Conservation (phyloP, 2,329 filamentous ascomycete genomes). For the Thermochaetoides dissita region DNA sequence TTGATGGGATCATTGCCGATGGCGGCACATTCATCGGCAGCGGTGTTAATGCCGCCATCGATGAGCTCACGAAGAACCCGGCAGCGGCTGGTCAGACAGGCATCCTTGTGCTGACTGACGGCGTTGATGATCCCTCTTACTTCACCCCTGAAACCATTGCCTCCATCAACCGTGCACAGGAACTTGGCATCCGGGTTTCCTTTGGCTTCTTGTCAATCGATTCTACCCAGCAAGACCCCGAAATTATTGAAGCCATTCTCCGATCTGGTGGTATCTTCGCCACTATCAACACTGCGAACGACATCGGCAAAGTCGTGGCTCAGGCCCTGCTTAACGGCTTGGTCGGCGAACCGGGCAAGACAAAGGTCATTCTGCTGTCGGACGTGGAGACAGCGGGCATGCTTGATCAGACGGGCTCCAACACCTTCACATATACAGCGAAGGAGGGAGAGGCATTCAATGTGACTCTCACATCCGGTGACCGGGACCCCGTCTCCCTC, state of each 20-base stretch:
- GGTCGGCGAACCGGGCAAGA: not conserved
- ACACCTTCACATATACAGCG: not conserved
- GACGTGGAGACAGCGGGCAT: not conserved
- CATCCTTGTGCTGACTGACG: conserved; percentile 1
- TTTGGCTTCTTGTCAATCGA: conserved; percentile 1
- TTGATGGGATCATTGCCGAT: not conserved
- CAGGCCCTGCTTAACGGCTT: conserved; percentile 1
- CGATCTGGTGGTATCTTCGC: conserved; percentile 1
- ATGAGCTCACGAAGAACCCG: not conserved
- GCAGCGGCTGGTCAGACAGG: not conserved
- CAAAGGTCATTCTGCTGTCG: not conserved
- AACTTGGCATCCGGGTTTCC: not conserved
- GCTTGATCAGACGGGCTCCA: not conserved
- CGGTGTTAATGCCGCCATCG: not conserved
- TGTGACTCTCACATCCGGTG: not conserved
- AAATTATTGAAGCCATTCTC: conserved; percentile 1
- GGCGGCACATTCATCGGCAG: conserved; percentile 1
- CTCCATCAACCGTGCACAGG: not conserved
- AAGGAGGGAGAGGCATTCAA: not conserved
- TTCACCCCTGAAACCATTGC: not conserved
- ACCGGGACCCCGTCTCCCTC: not conserved
- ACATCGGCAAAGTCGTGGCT: not conserved
- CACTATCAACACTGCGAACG: not conserved
- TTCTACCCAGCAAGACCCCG: not conserved
- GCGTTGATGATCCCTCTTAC: not conserved